phyloP scores from a whole-genome alignment of 2,329 filamentous ascomycete genomes.

The Phialophora tarda region DNA sequence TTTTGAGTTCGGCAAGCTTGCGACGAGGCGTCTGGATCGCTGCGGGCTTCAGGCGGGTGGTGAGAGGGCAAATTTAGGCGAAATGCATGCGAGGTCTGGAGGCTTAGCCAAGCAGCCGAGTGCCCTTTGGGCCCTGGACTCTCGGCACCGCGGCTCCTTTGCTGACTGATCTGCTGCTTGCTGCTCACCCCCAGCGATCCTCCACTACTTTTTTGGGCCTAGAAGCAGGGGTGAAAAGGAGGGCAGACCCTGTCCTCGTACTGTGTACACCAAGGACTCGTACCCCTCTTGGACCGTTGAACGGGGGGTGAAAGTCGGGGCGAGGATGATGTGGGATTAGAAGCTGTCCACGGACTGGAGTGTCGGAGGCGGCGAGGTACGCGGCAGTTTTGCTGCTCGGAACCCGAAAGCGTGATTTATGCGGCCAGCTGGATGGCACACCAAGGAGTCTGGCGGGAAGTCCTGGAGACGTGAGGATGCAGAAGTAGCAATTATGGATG shows the following conservation, averaged over 20 bases:
- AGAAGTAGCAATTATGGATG: conserved; percentile 8
- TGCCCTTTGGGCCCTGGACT: background rate
- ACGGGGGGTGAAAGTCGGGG: conserved; percentile 3
- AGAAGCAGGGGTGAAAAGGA: conserved; percentile 17
- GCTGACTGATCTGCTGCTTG: conserved; percentile 22
- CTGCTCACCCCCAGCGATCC: conserved; percentile 19
- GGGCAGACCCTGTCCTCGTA: conserved; percentile 3
- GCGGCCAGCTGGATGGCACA: conserved; percentile 1
- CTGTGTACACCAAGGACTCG: background rate
- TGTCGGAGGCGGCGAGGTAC: background rate
- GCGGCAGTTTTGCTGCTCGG: conserved; percentile 7
- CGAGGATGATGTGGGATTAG: background rate
- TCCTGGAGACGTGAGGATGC: background rate
- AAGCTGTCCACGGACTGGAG: background rate
- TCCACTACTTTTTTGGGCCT: conserved; percentile 16
- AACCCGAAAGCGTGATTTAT: conserved; percentile 12
- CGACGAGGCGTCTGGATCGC: conserved; percentile 6
- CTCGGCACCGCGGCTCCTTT: conserved; percentile 13
- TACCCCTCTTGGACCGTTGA: background rate
- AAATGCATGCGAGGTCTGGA: conserved; percentile 11
- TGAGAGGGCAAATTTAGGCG: conserved; percentile 10
- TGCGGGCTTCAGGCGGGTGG: conserved; percentile 7
- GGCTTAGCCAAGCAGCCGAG: conserved; percentile 17
- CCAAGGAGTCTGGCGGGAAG: background rate
- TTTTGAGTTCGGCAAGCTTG: background rate